These are phyloP conservation scores for Nannizzia gypsea DNA, from an alignment of 2,329 filamentous ascomycete species.

Conservation along the genomic window DNA sequence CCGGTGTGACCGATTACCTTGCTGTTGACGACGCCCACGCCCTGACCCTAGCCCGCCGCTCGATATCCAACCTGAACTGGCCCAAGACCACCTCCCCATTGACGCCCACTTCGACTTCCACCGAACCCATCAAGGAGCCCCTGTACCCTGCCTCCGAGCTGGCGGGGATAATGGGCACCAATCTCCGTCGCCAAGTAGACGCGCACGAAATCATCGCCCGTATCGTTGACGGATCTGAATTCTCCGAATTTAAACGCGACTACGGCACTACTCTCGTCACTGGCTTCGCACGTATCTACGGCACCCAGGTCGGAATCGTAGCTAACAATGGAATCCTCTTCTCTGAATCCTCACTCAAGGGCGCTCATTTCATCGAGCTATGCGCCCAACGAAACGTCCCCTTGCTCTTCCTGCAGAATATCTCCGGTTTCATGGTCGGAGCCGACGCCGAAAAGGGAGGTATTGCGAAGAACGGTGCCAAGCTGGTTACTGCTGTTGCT, in stretches of 20 bases:
- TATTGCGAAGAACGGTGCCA: conserved; percentile 95
- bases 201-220: conserved; percentile 86
- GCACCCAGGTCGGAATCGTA: conserved; percentile 80
- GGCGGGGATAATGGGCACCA: conserved; percentile 77
- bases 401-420: conserved; percentile 89
- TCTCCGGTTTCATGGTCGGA: conserved; percentile 97
- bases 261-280: conserved; percentile 86
- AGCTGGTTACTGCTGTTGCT: conserved; percentile 88
- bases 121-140: conserved; percentile 53
- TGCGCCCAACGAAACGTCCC: conserved; percentile 84
- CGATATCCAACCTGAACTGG: conserved; percentile 83
- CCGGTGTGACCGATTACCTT: conserved; percentile 88
- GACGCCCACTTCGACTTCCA: conserved; percentile 19
- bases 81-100: conserved; percentile 40
- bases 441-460: conserved; percentile 82
- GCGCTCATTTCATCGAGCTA: conserved; percentile 92
- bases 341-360: conserved; percentile 78
- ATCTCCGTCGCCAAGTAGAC: conserved; percentile 72
- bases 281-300: conserved; percentile 81
- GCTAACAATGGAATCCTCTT: conserved; percentile 96
- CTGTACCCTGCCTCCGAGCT: conserved; percentile 70
- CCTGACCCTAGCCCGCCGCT: conserved; percentile 69
- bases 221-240: conserved; percentile 79
- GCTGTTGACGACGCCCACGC: conserved; percentile 91
- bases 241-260: conserved; percentile 87